Conservation (phyloP, 1,284 basidiomycete species). For the Boletus mariae region DNA sequence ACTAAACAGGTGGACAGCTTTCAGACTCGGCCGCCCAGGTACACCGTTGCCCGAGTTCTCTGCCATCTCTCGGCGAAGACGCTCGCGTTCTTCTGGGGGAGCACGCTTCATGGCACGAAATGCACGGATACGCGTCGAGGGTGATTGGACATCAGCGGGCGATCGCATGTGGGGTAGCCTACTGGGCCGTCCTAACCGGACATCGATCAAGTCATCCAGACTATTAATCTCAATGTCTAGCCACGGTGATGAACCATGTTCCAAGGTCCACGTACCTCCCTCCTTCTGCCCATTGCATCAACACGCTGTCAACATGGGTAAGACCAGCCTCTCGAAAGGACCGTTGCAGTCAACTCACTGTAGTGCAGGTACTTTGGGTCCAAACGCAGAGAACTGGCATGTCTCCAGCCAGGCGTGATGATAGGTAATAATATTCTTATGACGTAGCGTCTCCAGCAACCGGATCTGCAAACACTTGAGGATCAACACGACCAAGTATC, state of each 20-base stretch:
- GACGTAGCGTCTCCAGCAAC: slow-evolving; percentile 80
- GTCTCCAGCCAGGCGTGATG: slow-evolving; percentile 94
- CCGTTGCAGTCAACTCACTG: slow-evolving; percentile 42
- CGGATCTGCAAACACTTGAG: slow-evolving; percentile 50
- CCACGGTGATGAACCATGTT: neutral
- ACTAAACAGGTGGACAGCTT: slow-evolving; percentile 76
- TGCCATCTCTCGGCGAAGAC: slow-evolving; percentile 50
- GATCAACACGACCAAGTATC: neutral
- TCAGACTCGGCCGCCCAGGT: slow-evolving; percentile 40
- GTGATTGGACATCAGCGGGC: slow-evolving; percentile 43
- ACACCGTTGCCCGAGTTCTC: slow-evolving; percentile 20
- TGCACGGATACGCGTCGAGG: slow-evolving; percentile 69
- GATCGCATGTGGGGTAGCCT: slow-evolving; percentile 46
- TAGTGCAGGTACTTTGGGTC: slow-evolving; percentile 77
- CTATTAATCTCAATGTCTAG: slow-evolving; percentile 31
- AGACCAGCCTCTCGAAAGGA: neutral
- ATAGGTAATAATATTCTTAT: slow-evolving; percentile 91
- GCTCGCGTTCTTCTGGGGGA: slow-evolving; percentile 60
- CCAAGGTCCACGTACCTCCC: slow-evolving; percentile 47
- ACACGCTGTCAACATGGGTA: slow-evolving; percentile 49
- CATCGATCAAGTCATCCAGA: slow-evolving; percentile 82
- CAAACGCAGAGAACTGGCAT: slow-evolving; percentile 80
- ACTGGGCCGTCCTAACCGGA: slow-evolving; percentile 57
- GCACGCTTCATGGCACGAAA: slow-evolving; percentile 67
- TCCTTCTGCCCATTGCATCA: slow-evolving; percentile 93